Evolutionary conservation across 2,329 filamentous ascomycete species (phyloP).

Genomic region (Hirsutella rhossiliensis): DNA sequence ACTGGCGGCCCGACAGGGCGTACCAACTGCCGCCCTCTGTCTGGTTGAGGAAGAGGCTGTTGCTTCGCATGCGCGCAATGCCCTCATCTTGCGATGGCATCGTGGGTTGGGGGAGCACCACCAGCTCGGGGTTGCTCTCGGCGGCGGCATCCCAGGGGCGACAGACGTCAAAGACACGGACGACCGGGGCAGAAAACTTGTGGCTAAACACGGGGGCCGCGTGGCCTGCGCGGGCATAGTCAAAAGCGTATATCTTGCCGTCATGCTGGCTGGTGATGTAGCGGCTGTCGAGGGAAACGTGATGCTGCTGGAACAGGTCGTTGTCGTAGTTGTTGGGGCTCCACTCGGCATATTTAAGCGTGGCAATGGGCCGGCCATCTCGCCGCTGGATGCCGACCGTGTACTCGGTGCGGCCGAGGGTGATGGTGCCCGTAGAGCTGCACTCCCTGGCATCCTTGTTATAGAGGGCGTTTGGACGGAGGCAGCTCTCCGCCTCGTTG

Average conservation of each 20-base stretch:
- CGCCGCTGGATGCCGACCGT: conserved; percentile 72
- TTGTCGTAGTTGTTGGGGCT: conserved; percentile 81
- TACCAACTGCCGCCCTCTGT: conserved; percentile 87
- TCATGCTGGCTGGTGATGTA: conserved; percentile 85
- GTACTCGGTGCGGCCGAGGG: conserved; percentile 80
- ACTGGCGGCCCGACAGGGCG: conserved; percentile 75
- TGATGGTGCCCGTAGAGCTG: conserved; percentile 66
- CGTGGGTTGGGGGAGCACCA: conserved; percentile 76
- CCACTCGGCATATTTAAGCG: conserved; percentile 90
- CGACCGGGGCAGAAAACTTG: conserved; percentile 65
- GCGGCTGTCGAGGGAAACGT: conserved; percentile 66
- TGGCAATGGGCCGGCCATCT: conserved; percentile 68
- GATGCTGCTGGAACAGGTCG: conserved; percentile 78
- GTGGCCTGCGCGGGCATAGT: conserved; percentile 44
- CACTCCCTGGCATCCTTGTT: conserved; percentile 64
- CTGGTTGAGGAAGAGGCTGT: conserved; percentile 73
- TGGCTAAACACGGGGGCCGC: conserved; percentile 51
- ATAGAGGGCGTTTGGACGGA: conserved; percentile 53
- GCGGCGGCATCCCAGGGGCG: conserved; percentile 52
- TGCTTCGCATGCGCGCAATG: conserved; percentile 39
- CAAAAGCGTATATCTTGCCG: conserved; percentile 71
- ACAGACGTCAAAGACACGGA: conserved; percentile 79
- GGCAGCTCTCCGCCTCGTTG: conserved; percentile 63
- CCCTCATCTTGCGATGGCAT: conserved; percentile 44
- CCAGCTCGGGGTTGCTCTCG: conserved; percentile 61